phyloP scores from a whole-genome alignment of 1,139 yeast species.

The Magnusiomyces magnusii region DNA sequence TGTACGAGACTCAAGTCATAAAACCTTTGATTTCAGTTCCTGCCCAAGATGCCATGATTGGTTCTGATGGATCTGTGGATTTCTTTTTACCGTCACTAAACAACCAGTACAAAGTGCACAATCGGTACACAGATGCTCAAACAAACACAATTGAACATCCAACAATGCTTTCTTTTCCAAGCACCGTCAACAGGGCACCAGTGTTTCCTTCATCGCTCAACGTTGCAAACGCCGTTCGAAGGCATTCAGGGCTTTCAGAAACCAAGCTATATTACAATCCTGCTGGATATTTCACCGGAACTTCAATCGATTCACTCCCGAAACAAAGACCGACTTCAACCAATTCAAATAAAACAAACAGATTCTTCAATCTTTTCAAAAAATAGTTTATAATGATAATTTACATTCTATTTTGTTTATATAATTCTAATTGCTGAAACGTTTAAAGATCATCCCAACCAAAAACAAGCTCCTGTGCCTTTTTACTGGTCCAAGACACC shows the following conservation, averaged over 20 bases:
- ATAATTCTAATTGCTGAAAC: background rate
- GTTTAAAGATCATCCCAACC: constrained; percentile 48
- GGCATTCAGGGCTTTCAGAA: constrained; percentile 4
- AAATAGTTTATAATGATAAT: background rate
- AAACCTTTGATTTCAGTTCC: constrained; percentile 49
- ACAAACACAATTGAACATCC: background rate
- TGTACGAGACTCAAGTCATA: constrained; percentile 59
- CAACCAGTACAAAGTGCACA: constrained; percentile 41
- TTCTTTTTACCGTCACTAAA: constrained; percentile 37
- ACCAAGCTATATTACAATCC: constrained; percentile 9
- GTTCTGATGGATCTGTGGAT: constrained; percentile 42
- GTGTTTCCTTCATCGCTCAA: constrained; percentile 13
- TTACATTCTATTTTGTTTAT: background rate
- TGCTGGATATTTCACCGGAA: constrained; percentile 15
- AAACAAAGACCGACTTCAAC: background rate
- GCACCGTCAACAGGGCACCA: constrained; percentile 8
- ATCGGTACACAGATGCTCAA: constrained; percentile 31
- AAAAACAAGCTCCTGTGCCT: constrained; percentile 38
- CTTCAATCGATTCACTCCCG: background rate
- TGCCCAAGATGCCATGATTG: constrained; percentile 57
- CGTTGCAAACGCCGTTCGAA: constrained; percentile 7
- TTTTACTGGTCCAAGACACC: constrained; percentile 32
- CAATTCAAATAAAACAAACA: background rate
- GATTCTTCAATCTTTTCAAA: background rate
- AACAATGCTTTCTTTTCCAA: background rate